Percentiles rank a stretch among this genome's conserved stretches.
phyloP scores from a whole-genome alignment of 345 rosid genomes.

The Syzygium oleosum region DNA sequence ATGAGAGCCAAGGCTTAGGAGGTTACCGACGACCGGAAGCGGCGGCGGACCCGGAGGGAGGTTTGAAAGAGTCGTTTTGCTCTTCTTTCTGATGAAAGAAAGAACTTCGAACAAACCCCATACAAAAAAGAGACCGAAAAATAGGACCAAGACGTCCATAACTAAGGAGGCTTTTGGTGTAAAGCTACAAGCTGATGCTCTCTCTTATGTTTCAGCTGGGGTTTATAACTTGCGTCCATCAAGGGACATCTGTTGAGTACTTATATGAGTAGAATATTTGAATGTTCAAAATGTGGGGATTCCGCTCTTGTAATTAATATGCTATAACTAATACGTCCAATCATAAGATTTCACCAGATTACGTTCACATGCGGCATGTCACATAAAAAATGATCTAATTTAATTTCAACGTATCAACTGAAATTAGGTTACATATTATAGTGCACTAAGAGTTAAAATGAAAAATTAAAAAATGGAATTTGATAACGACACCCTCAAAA shows the following conservation, averaged over 20 bases:
- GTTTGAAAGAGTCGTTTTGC: too few relatives aligned
- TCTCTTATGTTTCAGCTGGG: not conserved
- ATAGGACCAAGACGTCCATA: not conserved
- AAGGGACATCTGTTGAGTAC: not conserved
- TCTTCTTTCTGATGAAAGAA: too few relatives aligned
- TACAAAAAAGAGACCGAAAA: not conserved
- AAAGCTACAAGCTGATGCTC: not conserved
- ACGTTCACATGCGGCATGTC: not conserved
- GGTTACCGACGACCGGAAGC: conserved; percentile 20
- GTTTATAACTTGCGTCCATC: not conserved
- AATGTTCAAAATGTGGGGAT: not conserved
- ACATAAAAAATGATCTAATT: not conserved
- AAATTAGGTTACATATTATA: not conserved
- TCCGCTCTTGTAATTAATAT: too few relatives aligned
- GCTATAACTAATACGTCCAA: not conserved
- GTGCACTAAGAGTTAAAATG: not conserved
- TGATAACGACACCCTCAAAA: not conserved
- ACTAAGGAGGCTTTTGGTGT: not conserved
- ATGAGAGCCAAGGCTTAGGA: conserved; percentile 12
- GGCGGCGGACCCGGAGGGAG: too few relatives aligned
- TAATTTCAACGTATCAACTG: not conserved
- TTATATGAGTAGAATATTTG: not conserved
- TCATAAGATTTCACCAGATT: not conserved
- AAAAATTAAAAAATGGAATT: not conserved
- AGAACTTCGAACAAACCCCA: too few relatives aligned